These are phyloP conservation scores for Cladophialophora carrionii DNA, from an alignment of 2,329 filamentous ascomycete genomes.

Conservation along the genomic window DNA sequence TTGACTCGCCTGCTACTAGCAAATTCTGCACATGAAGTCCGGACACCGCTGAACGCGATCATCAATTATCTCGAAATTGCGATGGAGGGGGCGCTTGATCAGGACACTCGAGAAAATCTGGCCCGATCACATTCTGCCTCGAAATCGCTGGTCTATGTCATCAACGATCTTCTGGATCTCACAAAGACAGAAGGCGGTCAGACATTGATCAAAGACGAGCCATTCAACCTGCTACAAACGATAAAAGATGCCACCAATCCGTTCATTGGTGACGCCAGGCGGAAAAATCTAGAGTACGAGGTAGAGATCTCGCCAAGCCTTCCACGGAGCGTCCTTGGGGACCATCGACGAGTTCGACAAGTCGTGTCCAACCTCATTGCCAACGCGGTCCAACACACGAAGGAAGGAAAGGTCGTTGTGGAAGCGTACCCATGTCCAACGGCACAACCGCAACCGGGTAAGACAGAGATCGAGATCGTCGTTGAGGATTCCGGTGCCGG, in stretches of 20 bases:
- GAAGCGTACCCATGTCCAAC: constrained; percentile 65
- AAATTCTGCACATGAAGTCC: constrained; percentile 89
- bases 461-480: constrained; percentile 70
- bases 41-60: constrained; percentile 88
- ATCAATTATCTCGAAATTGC: constrained; percentile 95
- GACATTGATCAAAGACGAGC: constrained; percentile 75
- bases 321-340: constrained; percentile 73
- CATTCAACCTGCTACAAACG: constrained; percentile 72
- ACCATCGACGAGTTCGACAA: constrained; percentile 78
- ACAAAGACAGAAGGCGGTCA: constrained; percentile 86
- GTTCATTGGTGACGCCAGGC: constrained; percentile 72
- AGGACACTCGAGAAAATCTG: constrained; percentile 82
- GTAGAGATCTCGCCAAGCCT: constrained; percentile 69
- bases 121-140: constrained; percentile 85
- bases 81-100: constrained; percentile 75
- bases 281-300: constrained; percentile 74
- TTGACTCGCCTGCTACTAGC: constrained; percentile 77
- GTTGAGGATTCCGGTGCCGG: constrained; percentile 75
- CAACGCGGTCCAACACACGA: constrained; percentile 81
- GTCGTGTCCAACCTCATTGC: constrained; percentile 80
- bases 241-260: constrained; percentile 76
- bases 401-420: constrained; percentile 67
- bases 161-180: constrained; percentile 86
- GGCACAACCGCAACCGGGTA: constrained; percentile 44
- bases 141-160: constrained; percentile 89